These are phyloP conservation scores for Ceratocystiopsis brevicomis DNA, from an alignment of 2,329 filamentous ascomycete genomes.

Conservation along the genomic window DNA sequence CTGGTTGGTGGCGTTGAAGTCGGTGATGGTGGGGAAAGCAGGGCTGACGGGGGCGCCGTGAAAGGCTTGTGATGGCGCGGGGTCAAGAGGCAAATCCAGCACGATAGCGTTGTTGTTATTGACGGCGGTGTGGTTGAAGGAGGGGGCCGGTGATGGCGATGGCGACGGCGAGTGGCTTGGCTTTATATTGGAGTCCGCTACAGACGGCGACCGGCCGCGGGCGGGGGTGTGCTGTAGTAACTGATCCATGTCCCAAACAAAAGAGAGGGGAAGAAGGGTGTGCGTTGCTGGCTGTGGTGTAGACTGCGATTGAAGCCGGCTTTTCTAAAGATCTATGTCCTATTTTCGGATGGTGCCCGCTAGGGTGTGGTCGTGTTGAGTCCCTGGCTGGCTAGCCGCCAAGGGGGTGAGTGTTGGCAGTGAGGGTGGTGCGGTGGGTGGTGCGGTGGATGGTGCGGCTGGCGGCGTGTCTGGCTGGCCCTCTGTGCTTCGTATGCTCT, in stretches of 20 bases:
- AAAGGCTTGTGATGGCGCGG: slow-evolving; percentile 23
- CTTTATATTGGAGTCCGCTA: slow-evolving; percentile 46
- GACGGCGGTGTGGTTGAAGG: slow-evolving; percentile 23
- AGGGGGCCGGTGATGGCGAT: slow-evolving; percentile 36
- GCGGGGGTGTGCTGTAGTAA: slow-evolving; percentile 20
- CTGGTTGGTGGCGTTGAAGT: slow-evolving; percentile 21
- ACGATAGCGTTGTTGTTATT: slow-evolving; percentile 18
- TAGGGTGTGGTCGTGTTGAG: too few relatives aligned
- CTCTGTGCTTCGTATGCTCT: too few relatives aligned
- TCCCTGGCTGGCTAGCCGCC: too few relatives aligned
- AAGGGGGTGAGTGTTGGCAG: too few relatives aligned
- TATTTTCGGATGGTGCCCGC: too few relatives aligned
- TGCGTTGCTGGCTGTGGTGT: slow-evolving; percentile 2
- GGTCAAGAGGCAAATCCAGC: slow-evolving; percentile 40
- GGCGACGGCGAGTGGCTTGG: slow-evolving; percentile 47
- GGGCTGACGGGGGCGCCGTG: slow-evolving; percentile 24
- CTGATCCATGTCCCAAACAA: slow-evolving; percentile 27
- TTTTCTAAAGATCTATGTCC: too few relatives aligned
- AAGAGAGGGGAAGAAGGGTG: neutral
- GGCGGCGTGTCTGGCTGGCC: too few relatives aligned
- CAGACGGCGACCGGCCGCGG: slow-evolving; percentile 43
- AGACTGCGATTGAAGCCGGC: too few relatives aligned
- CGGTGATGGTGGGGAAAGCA: slow-evolving; percentile 23
- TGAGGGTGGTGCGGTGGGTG: too few relatives aligned
- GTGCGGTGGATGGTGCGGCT: too few relatives aligned